Base-by-base conservation (phyloP, 2,329 filamentous ascomycete genomes). In the Colletotrichum endophyticum region DNA sequence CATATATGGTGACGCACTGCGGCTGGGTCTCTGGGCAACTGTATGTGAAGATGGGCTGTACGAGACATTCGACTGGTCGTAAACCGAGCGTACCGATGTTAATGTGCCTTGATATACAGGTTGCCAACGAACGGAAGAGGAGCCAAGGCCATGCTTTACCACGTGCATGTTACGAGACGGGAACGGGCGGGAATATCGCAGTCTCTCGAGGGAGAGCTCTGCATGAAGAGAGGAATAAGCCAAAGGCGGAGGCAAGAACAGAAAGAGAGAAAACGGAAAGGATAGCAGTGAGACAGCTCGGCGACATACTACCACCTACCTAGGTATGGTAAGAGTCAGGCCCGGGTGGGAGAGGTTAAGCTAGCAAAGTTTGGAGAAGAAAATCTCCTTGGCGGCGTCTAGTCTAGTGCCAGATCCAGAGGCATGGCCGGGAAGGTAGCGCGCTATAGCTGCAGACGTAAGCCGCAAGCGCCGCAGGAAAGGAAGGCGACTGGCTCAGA, bases 401-500 rank as follows among this genome's bases (percentile, higher is more conserved):
- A 59, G 56, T 73, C 57, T 71, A 66, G 72, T 63, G 63, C 27
- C 25, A 68, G 57, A 69, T 69, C 25, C 32, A 76, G 64, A 49
- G 57, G 63, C 70, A 73, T 32, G 39, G 57, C 59, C 64, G 56
- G 61, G 49, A 30, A 39, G 34, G 56, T 69, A 70, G 73, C 68
- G 73, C 70, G 30, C n/a, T 25, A 16, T 39, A 44, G 70, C 63
- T 67, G 57, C 56, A 59, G 56, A 27, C 32, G 57, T 63, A 73
- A 64, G 70, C 73, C 63, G 70, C 73, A 76, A 76, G 70, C 73
- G 70, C 73, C 25, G n/a, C 22, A 44, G 30, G 32, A n/a, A 13
- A 39, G 32, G 32, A 32, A 62, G n/a, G 16, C 12, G 32, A 64
- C 28, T 39, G 49, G 44, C 59, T 56, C 32, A 34, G 72, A 63